A percentile compares a stretch with the other conserved stretches of the same genome.
Conservation (phyloP, 805 yeast genomes). For the Barnettozyma pratensis region DNA sequence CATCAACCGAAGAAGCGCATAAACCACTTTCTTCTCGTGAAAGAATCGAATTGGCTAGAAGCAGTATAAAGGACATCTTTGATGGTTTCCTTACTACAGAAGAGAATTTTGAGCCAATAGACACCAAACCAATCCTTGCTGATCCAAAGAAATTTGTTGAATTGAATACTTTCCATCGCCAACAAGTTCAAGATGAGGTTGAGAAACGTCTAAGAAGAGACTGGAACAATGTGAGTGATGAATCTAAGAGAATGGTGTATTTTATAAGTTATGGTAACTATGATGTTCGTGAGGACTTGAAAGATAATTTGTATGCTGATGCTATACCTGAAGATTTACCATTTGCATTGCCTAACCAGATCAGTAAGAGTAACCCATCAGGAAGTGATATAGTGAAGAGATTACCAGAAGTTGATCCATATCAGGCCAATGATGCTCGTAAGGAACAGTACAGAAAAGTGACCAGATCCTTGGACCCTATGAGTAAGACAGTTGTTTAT, state of each 20-base stretch:
- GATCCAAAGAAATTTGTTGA: slow-evolving; percentile 32
- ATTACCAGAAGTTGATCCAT: slow-evolving; percentile 34
- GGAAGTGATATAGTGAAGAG: slow-evolving; percentile 22
- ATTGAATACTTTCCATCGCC: slow-evolving; percentile 43
- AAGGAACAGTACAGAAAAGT: slow-evolving; percentile 39
- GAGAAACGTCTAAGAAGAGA: slow-evolving; percentile 41
- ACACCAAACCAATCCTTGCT: slow-evolving; percentile 36
- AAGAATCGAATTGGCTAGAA: slow-evolving; percentile 21
- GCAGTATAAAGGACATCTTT: slow-evolving; percentile 24
- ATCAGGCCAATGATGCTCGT: slow-evolving; percentile 40
- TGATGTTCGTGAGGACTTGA: slow-evolving; percentile 61
- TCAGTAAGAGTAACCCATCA: slow-evolving; percentile 14
- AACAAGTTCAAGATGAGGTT: slow-evolving; percentile 50
- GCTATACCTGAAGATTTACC: slow-evolving; percentile 57
- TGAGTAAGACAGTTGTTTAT: slow-evolving; percentile 49
- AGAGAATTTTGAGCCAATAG: slow-evolving; percentile 44
- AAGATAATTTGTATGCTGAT: slow-evolving; percentile 36
- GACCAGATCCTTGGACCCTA: slow-evolving; percentile 48
- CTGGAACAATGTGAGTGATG: slow-evolving; percentile 48
- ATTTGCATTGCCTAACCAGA: slow-evolving; percentile 38
- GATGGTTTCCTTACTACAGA: slow-evolving; percentile 28
- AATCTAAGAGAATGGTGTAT: slow-evolving; percentile 52
- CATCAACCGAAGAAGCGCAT: background rate
- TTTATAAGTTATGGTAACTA: slow-evolving; percentile 64
- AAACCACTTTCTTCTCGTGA: slow-evolving; percentile 17